phyloP scores from a whole-genome alignment of 495 filamentous ascomycete genomes.

The Cryomyces antarcticus region DNA sequence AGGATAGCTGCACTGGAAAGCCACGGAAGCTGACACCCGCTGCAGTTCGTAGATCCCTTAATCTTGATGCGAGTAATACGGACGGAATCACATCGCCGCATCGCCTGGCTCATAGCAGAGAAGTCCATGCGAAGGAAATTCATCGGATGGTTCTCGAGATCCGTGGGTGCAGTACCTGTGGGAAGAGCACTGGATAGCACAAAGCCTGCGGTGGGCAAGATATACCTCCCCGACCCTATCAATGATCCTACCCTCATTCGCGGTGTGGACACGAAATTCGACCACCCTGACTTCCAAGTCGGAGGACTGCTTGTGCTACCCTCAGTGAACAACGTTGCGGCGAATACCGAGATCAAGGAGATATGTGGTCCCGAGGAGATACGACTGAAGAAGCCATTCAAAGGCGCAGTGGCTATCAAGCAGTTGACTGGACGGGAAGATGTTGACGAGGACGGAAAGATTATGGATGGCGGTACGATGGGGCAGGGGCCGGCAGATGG shows the following conservation, averaged over 20 bases:
- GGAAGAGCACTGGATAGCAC: slow-evolving; percentile 75
- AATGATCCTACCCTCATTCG: slow-evolving; percentile 68
- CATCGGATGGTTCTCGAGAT: slow-evolving; percentile 60
- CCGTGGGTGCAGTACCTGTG: slow-evolving; percentile 73
- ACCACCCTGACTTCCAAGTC: slow-evolving; percentile 43
- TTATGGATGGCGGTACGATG: slow-evolving; percentile 10
- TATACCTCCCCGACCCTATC: slow-evolving; percentile 82
- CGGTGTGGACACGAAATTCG: slow-evolving; percentile 74
- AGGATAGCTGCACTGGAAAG: too few relatives aligned
- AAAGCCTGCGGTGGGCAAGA: slow-evolving; percentile 53
- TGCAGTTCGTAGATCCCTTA: slow-evolving; percentile 80
- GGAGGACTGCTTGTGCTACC: slow-evolving; percentile 79
- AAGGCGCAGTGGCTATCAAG: slow-evolving; percentile 39
- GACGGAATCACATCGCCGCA: slow-evolving; percentile 66
- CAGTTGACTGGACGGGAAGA: slow-evolving; percentile 67
- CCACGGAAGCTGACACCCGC: too few relatives aligned
- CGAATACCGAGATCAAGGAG: slow-evolving; percentile 61
- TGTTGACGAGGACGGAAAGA: slow-evolving; percentile 37
- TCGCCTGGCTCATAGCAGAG: slow-evolving; percentile 80
- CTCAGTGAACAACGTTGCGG: slow-evolving; percentile 53
- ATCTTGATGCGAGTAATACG: slow-evolving; percentile 80
- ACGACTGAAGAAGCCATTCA: slow-evolving; percentile 69
- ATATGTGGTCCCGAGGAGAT: slow-evolving; percentile 67
- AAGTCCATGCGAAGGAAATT: slow-evolving; percentile 79
- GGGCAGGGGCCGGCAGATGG: slow-evolving; percentile 11